phyloP scores from a whole-genome alignment of 768 basidiomycete species.

The Russula emetica region DNA sequence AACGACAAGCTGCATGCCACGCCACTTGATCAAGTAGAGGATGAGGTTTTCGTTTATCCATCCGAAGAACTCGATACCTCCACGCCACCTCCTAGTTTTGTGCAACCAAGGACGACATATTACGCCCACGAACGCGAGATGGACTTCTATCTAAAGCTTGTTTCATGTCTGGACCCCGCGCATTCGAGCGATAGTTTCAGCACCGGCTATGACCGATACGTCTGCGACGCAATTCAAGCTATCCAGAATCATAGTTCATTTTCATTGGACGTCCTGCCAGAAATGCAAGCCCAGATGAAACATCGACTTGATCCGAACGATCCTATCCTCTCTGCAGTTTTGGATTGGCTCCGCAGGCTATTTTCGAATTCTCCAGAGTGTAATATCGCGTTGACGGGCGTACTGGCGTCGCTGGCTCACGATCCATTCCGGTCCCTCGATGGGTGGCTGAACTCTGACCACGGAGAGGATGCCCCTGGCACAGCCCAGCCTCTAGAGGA shows the following conservation, averaged over 20 bases:
- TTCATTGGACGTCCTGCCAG: conserved; percentile 42
- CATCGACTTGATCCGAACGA: conserved; percentile 80
- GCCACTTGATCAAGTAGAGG: conserved; percentile 33
- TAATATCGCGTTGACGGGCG: conserved; percentile 85
- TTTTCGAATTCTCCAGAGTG: conserved; percentile 81
- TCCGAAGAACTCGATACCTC: conserved; percentile 29
- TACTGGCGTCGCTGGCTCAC: conserved; percentile 72
- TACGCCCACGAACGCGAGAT: conserved; percentile 83
- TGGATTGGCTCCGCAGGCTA: conserved; percentile 71
- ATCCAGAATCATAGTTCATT: conserved; percentile 66
- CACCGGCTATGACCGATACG: conserved; percentile 81
- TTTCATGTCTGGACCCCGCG: conserved; percentile 72
- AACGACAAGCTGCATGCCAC: conserved; percentile 10
- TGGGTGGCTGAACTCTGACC: conserved; percentile 80
- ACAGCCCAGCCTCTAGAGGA: conserved; percentile 25
- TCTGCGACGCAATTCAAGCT: conserved; percentile 65
- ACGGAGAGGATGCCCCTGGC: conserved; percentile 37
- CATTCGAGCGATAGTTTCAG: conserved; percentile 71
- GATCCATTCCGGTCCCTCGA: conserved; percentile 82
- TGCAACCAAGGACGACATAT: conserved; percentile 67
- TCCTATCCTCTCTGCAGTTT: conserved; percentile 62
- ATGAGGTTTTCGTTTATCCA: conserved; percentile 50
- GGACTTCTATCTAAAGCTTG: conserved; percentile 69
- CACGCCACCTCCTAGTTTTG: conserved; percentile 35
- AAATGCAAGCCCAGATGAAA: conserved; percentile 44